Percentiles rank a stretch among this genome's conserved stretches.
Conservation (phyloP, 345 rosid species). For the Raphanus sativus region DNA sequence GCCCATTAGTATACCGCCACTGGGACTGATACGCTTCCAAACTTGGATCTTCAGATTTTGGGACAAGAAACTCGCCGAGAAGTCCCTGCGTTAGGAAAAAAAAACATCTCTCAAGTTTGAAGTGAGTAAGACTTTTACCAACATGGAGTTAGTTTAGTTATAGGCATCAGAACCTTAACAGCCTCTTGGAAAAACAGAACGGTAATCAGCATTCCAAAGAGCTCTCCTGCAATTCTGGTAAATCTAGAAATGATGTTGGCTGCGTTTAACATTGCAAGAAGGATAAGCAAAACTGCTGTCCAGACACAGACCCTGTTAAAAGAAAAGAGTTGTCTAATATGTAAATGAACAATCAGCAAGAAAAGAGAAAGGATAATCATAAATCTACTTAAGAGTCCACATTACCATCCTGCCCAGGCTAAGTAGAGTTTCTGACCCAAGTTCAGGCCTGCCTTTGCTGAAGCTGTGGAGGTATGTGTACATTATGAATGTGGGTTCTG, state of each 20-base stretch:
- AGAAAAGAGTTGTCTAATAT: not conserved
- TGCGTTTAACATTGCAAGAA: slow-evolving; percentile 64
- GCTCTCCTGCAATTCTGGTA: slow-evolving; percentile 85
- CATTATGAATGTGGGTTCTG: slow-evolving; percentile 85
- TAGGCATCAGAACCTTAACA: slow-evolving; percentile 51
- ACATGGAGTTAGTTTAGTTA: not conserved
- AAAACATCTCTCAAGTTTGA: slow-evolving; percentile 2
- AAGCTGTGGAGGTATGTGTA: slow-evolving; percentile 70
- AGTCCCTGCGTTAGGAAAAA: slow-evolving; percentile 52
- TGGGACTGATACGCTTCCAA: slow-evolving; percentile 51
- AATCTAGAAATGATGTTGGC: slow-evolving; percentile 65
- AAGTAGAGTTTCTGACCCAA: slow-evolving; percentile 67
- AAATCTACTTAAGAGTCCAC: not conserved
- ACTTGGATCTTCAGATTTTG: slow-evolving; percentile 46
- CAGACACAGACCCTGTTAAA: slow-evolving; percentile 83
- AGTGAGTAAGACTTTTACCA: not conserved
- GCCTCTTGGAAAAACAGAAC: slow-evolving; percentile 88
- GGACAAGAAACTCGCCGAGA: slow-evolving; percentile 58
- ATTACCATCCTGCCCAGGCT: slow-evolving; percentile 90
- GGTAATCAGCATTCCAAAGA: slow-evolving; percentile 78
- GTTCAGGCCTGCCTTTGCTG: slow-evolving; percentile 55
- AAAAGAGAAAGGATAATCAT: not conserved
- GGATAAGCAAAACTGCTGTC: slow-evolving; percentile 70
- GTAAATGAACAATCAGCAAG: slow-evolving; percentile 3
- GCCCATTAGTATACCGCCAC: slow-evolving; percentile 72